Conservation (phyloP, 352 stramenopile species). For the Pythium grandisporangium region DNA sequence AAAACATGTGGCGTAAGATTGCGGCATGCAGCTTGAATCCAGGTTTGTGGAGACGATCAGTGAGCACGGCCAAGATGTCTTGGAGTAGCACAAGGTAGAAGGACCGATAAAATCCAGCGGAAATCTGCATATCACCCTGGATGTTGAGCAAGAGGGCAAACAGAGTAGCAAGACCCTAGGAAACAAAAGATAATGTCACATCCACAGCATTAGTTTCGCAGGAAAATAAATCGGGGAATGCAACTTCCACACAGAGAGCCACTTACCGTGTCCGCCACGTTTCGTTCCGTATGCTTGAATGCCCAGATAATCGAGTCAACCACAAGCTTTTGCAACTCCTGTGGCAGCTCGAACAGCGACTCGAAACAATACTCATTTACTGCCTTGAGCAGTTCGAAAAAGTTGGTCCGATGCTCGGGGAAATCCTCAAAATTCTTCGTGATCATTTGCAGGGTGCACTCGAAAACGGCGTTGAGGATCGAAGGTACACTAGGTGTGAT, state of each 20-base stretch:
- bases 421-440: constrained; percentile 99
- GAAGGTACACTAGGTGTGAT: constrained; percentile 83
- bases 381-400: constrained; percentile 97
- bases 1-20: constrained; percentile 97
- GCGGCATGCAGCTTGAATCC: constrained; percentile 98
- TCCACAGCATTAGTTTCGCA: too few relatives aligned
- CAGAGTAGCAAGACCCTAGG: constrained; percentile 92
- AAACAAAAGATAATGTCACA: constrained; percentile 4
- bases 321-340: constrained; percentile 98
- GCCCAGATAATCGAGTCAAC: constrained; percentile 99
- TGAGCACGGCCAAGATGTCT: constrained; percentile 96
- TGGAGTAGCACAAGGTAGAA: constrained; percentile 94
- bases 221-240: too few relatives aligned
- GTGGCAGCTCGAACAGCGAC: constrained; percentile 94
- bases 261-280: constrained; percentile 93
- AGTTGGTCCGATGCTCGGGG: constrained; percentile 97
- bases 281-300: constrained; percentile 99
- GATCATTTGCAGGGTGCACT: constrained; percentile 99
- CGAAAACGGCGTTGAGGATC: constrained; percentile 97
- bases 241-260: too few relatives aligned
- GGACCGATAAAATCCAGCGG: constrained; percentile 96
- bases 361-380: constrained; percentile 96
- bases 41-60: constrained; percentile 98
- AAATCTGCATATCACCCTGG: constrained; percentile 89
- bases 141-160: constrained; percentile 96